Percentiles rank a stretch among this genome's conserved stretches.
phyloP scores from a whole-genome alignment of 2,329 filamentous ascomycete genomes.

The Ceratocystis harringtonii region DNA sequence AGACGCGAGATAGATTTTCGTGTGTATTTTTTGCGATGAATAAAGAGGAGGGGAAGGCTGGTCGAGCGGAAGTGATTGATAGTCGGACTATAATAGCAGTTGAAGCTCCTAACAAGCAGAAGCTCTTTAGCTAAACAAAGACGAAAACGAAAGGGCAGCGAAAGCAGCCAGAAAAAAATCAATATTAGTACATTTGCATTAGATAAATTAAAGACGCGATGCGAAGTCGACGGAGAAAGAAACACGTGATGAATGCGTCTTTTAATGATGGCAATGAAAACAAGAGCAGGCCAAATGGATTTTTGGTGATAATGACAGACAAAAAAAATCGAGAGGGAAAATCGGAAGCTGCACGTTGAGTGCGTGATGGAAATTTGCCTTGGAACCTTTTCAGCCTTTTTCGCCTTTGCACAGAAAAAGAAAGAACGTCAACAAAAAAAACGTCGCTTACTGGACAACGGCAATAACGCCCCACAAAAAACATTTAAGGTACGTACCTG shows the following conservation, averaged over 20 bases:
- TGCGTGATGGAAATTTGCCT: slow-evolving; percentile 15
- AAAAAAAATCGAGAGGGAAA: slow-evolving; percentile 8
- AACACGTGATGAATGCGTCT: slow-evolving; percentile 3
- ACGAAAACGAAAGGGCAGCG: slow-evolving; percentile 3
- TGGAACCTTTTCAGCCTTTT: not conserved
- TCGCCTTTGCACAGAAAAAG: slow-evolving; percentile 13
- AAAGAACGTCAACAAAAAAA: slow-evolving; percentile 16
- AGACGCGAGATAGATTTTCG: not conserved
- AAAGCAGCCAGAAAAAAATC: not conserved
- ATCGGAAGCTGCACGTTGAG: slow-evolving; percentile 15
- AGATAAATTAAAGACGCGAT: not conserved
- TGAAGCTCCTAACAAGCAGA: slow-evolving; percentile 1
- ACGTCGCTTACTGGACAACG: slow-evolving; percentile 15
- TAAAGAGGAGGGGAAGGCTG: not conserved
- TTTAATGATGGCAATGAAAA: slow-evolving; percentile 3
- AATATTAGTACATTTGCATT: slow-evolving; percentile 11
- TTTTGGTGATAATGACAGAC: not conserved
- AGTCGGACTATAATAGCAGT: not conserved
- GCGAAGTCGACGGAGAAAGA: not conserved
- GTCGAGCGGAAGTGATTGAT: not conserved
- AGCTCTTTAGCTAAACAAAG: slow-evolving; percentile 10
- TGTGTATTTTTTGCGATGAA: not conserved
- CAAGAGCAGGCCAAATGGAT: not conserved
- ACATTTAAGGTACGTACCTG: not conserved
- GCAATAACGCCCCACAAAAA: slow-evolving; percentile 11